phyloP scores from a whole-genome alignment of 2,329 filamentous ascomycete species.

The Talaromyces piceae region DNA sequence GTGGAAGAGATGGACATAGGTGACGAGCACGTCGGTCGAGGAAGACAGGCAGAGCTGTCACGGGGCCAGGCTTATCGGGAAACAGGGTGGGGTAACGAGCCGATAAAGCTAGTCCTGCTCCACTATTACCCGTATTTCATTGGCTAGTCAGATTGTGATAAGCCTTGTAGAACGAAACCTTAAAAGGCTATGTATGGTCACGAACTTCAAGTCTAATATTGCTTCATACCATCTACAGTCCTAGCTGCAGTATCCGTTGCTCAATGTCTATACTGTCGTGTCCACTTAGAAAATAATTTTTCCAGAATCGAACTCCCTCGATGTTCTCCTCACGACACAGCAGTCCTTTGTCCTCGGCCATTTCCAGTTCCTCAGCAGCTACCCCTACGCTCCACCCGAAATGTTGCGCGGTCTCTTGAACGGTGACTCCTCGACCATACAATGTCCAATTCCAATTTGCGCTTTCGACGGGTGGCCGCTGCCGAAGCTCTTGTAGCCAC shows the following conservation, averaged over 20 bases:
- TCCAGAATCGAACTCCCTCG: constrained; percentile 89
- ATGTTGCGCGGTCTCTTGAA: constrained; percentile 76
- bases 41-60: neutral
- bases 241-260: constrained; percentile 5
- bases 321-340: constrained; percentile 87
- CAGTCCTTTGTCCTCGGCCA: constrained; percentile 86
- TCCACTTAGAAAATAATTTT: constrained; percentile 47
- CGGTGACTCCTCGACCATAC: constrained; percentile 81
- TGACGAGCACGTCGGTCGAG: neutral
- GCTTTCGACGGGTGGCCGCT: constrained; percentile 56
- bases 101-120: constrained; percentile 2
- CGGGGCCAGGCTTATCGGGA: neutral
- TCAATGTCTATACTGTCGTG: constrained; percentile 2
- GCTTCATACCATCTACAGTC: constrained; percentile 1
- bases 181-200: too few relatives aligned
- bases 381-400: constrained; percentile 98
- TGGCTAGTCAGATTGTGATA: neutral
- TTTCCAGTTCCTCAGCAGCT: constrained; percentile 88
- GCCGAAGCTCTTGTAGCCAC: constrained; percentile 71
- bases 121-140: neutral
- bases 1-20: neutral
- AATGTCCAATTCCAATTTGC: constrained; percentile 66
- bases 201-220: too few relatives aligned
- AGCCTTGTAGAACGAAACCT: too few relatives aligned
- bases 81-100: constrained; percentile 7